Evolutionary conservation across 768 basidiomycete species (phyloP), one percentile per base, ranked within the genome.

Genomic region (Boletus edulis): DNA sequence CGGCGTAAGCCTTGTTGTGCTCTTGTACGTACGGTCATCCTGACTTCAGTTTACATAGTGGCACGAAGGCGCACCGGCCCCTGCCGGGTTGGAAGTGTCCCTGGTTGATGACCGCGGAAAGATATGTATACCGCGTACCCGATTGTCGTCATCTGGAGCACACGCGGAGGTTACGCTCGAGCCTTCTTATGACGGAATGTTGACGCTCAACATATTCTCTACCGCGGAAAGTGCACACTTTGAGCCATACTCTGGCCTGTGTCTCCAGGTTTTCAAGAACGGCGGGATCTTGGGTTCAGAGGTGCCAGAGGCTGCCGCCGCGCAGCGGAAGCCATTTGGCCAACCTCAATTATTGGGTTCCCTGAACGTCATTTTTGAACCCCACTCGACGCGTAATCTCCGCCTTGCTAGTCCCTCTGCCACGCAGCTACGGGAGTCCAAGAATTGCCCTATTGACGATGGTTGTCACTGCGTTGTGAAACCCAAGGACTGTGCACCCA

Each of bases 301-400:
- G 24, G 24, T 24, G 5, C 24, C 24, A 5, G 24, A 4, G 24
- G 24, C 24, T 24, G 24, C 24, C 32, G 32, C 32, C 9, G 32
- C 32, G 12, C 34, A 27, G 27, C 7, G 27, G 27, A 27, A 8
- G 34, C 18, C 5, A 3, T 1, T 22, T 20, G 10, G 5, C 13
- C 4, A 4, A 4, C 22, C 12, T 38, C 39, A 34, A 9, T 29
- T 59, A 13, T 47, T 59, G 50, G 57, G 57, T 45, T 37, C 57
- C 35, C 18, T 59, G 42, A 59, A 59, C 27, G 18, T 59, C 31
- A 15, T 59, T 12, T 59, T 59, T 15, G 57, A 59, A 20, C 46
- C 45, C 2, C 45, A 59, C 27, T 43, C 57, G 38, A 59, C 55
- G 10, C 57, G 57, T n/a, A 59, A 59, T 12, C 41, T 59, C 5